phyloP scores from a whole-genome alignment of 176 grass and related monocot species.

The Cymbopogon citratus region DNA sequence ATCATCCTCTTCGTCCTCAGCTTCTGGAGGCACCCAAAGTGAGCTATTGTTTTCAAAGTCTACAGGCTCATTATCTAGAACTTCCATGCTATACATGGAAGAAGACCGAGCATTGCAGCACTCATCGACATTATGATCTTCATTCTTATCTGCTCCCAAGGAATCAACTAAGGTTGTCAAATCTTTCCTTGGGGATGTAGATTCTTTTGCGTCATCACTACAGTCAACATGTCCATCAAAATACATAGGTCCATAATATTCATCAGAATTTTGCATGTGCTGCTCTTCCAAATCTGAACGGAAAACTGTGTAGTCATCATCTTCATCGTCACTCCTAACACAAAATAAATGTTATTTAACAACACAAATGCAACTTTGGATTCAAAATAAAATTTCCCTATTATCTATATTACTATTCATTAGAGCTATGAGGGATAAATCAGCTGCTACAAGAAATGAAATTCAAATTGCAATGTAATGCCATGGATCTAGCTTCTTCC shows the following conservation, averaged over 20 bases:
- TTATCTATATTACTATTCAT: constrained; percentile 20
- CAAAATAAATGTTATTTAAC: constrained; percentile 30
- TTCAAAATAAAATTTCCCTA: background rate
- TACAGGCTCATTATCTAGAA: constrained; percentile 64
- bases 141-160: constrained; percentile 48
- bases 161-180: constrained; percentile 23
- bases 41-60: constrained; percentile 85
- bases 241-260: constrained; percentile 54
- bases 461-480: background rate
- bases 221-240: constrained; percentile 53
- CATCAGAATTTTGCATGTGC: constrained; percentile 43
- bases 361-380: constrained; percentile 8
- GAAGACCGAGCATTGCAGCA: constrained; percentile 67
- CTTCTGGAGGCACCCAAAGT: constrained; percentile 83
- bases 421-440: background rate
- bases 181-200: constrained; percentile 43
- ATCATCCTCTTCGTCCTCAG: constrained; percentile 91
- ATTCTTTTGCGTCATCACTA: constrained; percentile 41
- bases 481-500: background rate
- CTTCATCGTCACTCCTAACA: constrained; percentile 87
- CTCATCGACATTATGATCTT: constrained; percentile 46
- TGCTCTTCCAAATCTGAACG: constrained; percentile 50
- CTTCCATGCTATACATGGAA: constrained; percentile 69
- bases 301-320: constrained; percentile 69
- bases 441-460: constrained; percentile 5